Evolutionary conservation across 805 yeast genomes (phyloP), one percentile per base, ranked within the genome.

Genomic region (Tetrapisispora phaffii): DNA sequence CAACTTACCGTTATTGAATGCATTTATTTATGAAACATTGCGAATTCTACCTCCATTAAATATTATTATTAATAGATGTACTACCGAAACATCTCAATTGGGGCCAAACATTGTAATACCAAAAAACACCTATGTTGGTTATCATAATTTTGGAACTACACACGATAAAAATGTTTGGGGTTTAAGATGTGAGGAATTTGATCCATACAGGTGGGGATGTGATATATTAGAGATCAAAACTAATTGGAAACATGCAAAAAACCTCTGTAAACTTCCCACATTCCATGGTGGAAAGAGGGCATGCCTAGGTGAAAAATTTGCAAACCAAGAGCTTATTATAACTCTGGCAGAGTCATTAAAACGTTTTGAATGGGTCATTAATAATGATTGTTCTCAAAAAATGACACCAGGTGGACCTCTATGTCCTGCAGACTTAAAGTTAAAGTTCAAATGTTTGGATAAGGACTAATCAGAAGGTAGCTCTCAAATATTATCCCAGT

Each of bases 231-330:
- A 69, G 9, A 64, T 77, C 3, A 53, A 55, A 29, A 55, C 51
- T 20, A 67, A 57, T 15, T 78, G 73, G 65, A 63, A 63, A 33
- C 51, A 50, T 15, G 67, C 75, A 8, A 77, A 77, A 53, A 64
- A 72, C 36, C 58, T 55, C n/a, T 68, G 74, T 7, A 66, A 64
- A 8, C 55, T 77, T 16, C 72, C 77, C 3, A 71, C 80, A 0
- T 77, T 77, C 49, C 82, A 77, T 55, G 83, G 83, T 7, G 71
- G 82, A 9, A 73, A 66, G 50, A 59, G 83, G 38, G 80, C 81
- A 0, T 78, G 83, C 55, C 56, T 78, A 17, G 83, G 83, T 5
- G 82, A 78, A 51, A 73, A 74, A 50, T 69, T 75, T 55, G 82
- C 81, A 1, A 57, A 77, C 8, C 57, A 60, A 34, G 76, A 76